phyloP scores from a whole-genome alignment of 805 yeast genomes.

The Scheffersomyces lignosus region DNA sequence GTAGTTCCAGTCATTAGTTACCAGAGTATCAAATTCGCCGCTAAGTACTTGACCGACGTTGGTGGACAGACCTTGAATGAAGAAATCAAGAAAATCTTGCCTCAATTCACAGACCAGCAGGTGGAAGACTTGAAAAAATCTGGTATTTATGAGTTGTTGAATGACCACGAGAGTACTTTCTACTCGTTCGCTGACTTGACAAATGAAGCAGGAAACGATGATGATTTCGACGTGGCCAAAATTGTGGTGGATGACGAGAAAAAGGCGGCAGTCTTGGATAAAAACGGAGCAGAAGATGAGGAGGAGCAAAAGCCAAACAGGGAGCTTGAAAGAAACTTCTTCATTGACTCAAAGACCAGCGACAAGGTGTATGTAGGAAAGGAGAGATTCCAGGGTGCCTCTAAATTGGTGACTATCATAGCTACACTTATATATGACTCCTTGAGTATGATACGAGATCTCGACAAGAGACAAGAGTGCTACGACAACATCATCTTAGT shows the following conservation, averaged over 20 bases:
- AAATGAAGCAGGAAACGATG: slow-evolving; percentile 46
- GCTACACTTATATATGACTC: slow-evolving; percentile 54
- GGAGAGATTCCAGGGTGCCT: slow-evolving; percentile 84
- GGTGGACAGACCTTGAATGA: slow-evolving; percentile 73
- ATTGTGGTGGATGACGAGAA: slow-evolving; percentile 64
- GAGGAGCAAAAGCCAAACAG: slow-evolving; percentile 52
- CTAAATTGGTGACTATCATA: slow-evolving; percentile 54
- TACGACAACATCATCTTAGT: slow-evolving; percentile 80
- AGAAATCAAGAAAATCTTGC: slow-evolving; percentile 52
- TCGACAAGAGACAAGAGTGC: slow-evolving; percentile 72
- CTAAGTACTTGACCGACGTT: slow-evolving; percentile 38
- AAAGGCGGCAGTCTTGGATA: slow-evolving; percentile 18
- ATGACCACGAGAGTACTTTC: slow-evolving; percentile 64
- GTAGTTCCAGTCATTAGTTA: slow-evolving; percentile 79
- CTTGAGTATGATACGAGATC: slow-evolving; percentile 60
- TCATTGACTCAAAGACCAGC: slow-evolving; percentile 58
- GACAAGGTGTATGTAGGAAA: slow-evolving; percentile 71
- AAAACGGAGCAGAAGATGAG: slow-evolving; percentile 28
- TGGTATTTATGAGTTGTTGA: slow-evolving; percentile 74
- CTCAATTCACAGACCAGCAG: slow-evolving; percentile 56
- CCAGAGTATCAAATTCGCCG: slow-evolving; percentile 58
- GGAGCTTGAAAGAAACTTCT: slow-evolving; percentile 72
- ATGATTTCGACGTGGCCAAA: slow-evolving; percentile 83
- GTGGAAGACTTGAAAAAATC: slow-evolving; percentile 76
- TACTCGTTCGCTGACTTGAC: slow-evolving; percentile 55